A percentile compares a stretch with the other conserved stretches of the same genome.
Conservation (phyloP, 2,329 filamentous ascomycete species). For the Talaromyces sp. region DNA sequence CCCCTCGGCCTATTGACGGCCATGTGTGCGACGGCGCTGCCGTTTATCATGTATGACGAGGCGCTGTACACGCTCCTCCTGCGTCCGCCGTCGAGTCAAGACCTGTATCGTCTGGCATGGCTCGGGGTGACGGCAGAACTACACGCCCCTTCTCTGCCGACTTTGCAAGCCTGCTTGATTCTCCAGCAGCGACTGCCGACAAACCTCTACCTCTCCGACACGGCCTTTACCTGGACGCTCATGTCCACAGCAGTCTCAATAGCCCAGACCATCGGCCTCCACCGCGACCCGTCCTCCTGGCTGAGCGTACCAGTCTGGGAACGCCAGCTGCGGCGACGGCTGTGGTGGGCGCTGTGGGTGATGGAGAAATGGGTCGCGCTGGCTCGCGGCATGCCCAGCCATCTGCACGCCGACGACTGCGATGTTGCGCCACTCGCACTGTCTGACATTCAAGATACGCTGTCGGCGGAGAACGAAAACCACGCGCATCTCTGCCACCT, state of each 20-base stretch:
- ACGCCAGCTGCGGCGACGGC: constrained; percentile 1
- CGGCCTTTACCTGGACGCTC: constrained; percentile 1
- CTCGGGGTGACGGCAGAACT: neutral
- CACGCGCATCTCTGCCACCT: neutral
- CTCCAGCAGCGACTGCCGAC: constrained; percentile 4
- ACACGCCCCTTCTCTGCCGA: neutral
- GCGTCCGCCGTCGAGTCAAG: neutral
- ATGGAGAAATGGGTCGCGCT: constrained; percentile 4
- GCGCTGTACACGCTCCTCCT: constrained; percentile 1
- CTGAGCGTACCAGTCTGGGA: neutral
- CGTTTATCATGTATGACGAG: constrained; percentile 1
- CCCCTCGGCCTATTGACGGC: neutral
- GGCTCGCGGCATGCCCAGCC: constrained; percentile 1
- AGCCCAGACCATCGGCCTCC: constrained; percentile 1
- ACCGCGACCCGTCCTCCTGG: constrained; percentile 3
- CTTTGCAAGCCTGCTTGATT: neutral
- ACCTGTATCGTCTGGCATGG: constrained; percentile 4
- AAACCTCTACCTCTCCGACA: constrained; percentile 3
- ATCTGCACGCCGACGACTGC: neutral
- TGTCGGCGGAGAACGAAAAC: neutral
- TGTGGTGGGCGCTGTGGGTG: constrained; percentile 3
- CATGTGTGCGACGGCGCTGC: constrained; percentile 4
- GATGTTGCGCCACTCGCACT: neutral
- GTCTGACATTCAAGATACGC: neutral
- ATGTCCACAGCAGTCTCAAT: constrained; percentile 1